Base-by-base conservation (phyloP, 2,329 filamentous ascomycete genomes). In the Fusarium bactridioides region DNA sequence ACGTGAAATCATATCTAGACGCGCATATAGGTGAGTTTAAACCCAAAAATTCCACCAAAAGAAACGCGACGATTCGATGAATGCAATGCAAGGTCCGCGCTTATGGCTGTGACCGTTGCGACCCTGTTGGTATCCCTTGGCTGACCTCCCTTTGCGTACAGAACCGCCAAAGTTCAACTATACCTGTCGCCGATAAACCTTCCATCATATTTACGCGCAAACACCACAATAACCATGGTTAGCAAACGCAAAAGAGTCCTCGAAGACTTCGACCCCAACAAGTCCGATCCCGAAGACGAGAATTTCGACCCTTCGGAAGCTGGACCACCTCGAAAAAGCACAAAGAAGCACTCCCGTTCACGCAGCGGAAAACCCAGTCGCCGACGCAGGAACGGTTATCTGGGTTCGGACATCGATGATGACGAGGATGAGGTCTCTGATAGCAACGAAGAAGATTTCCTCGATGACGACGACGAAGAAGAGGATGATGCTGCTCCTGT, bases 251-350 rank as follows among this genome's bases (percentile, higher is more conserved):
- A 91, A 84, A 83, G 86, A 70, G 84, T 84, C 64, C 81, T 89
- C 61, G 86, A 89, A 70, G 84, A 85, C 61, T 92, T 91, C 74
- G 90, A 92, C 79, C 89, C 88, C 7, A 91, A 91, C 79, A 87
- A 90, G 78, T 92, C 90, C 56, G 90, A 92, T 74, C 84, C 90
- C 5, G 87, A 90, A 55, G 90, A 92, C 77, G 89, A 90, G 72
- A 91, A 91, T 79, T 92, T 92, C 76, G 87, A 90, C 64, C 89
- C 89, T 21, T 78, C 79, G 27, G 84, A 86, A 73, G 83, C 81
- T 31, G 81, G 82, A 10, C 72, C 72, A 35, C 82, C 86, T 21
- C 81, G 81, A 19, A 83, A 83, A 65, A 80, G 70, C 67, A 80
- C 80, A 61, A 86, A 84, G 72, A 85, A 84, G 60, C 76, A 82